Conservation (phyloP, 2,329 filamentous ascomycete species). For the Neopestalotiopsis rosae region DNA sequence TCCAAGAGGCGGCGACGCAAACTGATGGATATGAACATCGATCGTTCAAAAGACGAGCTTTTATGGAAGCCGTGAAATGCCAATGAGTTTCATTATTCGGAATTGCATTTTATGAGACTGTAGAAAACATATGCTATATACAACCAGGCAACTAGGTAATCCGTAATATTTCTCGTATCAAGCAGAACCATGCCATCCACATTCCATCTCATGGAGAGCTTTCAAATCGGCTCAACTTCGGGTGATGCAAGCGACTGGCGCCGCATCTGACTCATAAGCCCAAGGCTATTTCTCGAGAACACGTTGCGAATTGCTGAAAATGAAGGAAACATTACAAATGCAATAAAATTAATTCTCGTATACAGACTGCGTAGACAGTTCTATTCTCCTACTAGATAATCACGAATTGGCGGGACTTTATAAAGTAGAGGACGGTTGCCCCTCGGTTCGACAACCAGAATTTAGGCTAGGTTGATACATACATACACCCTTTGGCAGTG, state of each 20-base stretch:
- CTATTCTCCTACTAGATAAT: too few relatives aligned
- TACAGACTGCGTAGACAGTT: neutral
- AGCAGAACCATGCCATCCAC: neutral
- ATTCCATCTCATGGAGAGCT: neutral
- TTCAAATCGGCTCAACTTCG: conserved; percentile 12
- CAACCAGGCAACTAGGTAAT: too few relatives aligned
- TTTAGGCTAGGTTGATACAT: too few relatives aligned
- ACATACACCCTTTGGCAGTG: too few relatives aligned
- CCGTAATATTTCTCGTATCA: too few relatives aligned
- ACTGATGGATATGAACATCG: neutral
- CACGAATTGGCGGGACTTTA: too few relatives aligned
- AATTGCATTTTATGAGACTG: too few relatives aligned
- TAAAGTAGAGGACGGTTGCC: too few relatives aligned
- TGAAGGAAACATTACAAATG: neutral
- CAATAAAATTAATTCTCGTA: neutral
- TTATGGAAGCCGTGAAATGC: neutral
- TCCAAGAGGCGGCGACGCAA: neutral
- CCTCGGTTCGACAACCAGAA: too few relatives aligned
- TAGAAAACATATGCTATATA: too few relatives aligned
- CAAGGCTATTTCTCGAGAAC: conserved; percentile 15
- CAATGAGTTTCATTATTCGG: too few relatives aligned
- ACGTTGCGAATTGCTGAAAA: conserved; percentile 6
- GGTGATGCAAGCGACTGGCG: conserved; percentile 3
- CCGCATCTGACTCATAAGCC: conserved; percentile 9
- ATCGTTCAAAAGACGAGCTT: neutral